These are phyloP conservation scores for Colletotrichum spinosum DNA, from an alignment of 2,329 filamentous ascomycete species.

Conservation along the genomic window DNA sequence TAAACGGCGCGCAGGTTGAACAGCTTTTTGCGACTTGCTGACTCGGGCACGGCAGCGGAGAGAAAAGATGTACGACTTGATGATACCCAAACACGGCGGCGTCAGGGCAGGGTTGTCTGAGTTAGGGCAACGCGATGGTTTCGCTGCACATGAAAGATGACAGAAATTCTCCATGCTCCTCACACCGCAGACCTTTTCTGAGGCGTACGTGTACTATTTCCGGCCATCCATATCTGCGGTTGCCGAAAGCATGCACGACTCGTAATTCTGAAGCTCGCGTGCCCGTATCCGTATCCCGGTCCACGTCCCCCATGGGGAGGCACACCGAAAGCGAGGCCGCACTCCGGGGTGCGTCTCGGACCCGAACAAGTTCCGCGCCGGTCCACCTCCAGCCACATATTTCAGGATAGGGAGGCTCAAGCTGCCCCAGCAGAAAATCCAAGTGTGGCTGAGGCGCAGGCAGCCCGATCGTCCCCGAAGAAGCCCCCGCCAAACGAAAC, in stretches of 20 bases:
- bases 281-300: neutral
- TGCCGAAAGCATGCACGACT: neutral
- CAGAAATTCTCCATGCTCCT: too few relatives aligned
- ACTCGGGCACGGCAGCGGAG: neutral
- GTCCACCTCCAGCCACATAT: neutral
- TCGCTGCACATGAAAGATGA: neutral
- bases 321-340: conserved; percentile 7
- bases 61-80: neutral
- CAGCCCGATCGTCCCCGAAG: too few relatives aligned
- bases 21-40: conserved; percentile 38
- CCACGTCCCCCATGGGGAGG: neutral
- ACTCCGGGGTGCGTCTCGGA: conserved; percentile 10
- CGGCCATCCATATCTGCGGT: neutral
- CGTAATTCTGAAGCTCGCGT: conserved; percentile 13
- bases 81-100: conserved; percentile 7
- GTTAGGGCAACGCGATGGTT: too few relatives aligned
- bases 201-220: too few relatives aligned
- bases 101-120: neutral
- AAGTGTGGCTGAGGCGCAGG: too few relatives aligned
- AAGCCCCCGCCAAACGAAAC: too few relatives aligned
- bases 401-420: neutral
- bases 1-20: conserved; percentile 46
- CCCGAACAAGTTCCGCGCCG: conserved; percentile 8
- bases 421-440: too few relatives aligned
- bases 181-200: too few relatives aligned